Evolutionary conservation across 257 asterid species (phyloP), one percentile per base, ranked within the genome.

Genomic region (Ehretia macrophylla): DNA sequence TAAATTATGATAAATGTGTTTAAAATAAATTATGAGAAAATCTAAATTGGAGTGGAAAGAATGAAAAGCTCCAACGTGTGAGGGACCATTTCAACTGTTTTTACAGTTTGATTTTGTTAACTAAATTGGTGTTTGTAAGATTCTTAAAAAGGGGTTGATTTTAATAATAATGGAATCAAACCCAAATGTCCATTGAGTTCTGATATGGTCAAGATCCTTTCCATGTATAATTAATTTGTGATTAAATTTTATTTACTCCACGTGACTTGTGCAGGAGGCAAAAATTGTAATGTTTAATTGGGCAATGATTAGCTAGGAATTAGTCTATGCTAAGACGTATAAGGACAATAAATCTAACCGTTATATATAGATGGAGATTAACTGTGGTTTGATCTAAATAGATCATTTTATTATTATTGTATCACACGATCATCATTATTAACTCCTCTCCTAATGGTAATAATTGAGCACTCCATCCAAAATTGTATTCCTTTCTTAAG

Each of bases 201-300:
- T 22, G 57, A 52, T 22, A 20, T 17, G 57, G 57, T 52, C 57
- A 52, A 52, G 57, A 52, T 52, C 57, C 57, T 21, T 23, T 52
- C 16, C 38, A n/a, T n/a, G 21, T 49, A 17, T 21, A n/a, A 12
- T 6, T 2, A 48, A 9, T 52, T 6, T 52, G 8, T 20, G 27
- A 52, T 20, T 52, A 20, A 0, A 21, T 5, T 52, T 20, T 52
- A 10, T 52, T 20, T 52, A 52, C 57, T 21, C 17, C 57, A 52
- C 57, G 57, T 52, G 57, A 52, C 57, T 52, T 23, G 38, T 52
- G 57, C 57, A 52, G 32, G 57, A 21, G 17, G 54, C 20, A 21
- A 49, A 21, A 14, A 27, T 27, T 27, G n/a, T n/a, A 19, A 49
- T 49, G n/a, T 49, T 21, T n/a, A 9, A n/a, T n/a, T n/a, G 22